These are phyloP conservation scores for Flaveria linearis DNA, from an alignment of 129 eudicot species.

Conservation along the genomic window DNA sequence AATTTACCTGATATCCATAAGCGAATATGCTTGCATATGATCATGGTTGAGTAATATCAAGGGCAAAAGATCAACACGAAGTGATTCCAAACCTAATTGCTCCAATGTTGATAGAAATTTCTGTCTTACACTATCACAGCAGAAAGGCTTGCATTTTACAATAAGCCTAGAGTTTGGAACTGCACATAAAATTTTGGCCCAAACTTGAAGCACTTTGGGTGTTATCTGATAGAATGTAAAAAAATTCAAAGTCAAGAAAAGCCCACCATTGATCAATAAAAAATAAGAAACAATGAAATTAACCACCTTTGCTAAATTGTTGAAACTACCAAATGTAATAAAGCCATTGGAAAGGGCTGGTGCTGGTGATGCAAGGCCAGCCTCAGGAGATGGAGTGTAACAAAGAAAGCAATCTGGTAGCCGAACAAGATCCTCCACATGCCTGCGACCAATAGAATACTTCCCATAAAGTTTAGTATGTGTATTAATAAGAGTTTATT, in stretches of 20 bases:
- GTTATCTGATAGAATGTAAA: constrained; percentile 63
- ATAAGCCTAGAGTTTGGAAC: constrained; percentile 94
- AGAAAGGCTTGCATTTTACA: constrained; percentile 93
- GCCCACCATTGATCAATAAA: constrained; percentile 6
- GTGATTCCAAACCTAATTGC: constrained; percentile 91
- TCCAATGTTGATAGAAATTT: constrained; percentile 82
- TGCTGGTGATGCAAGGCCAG: constrained; percentile 80
- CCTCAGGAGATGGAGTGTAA: constrained; percentile 95
- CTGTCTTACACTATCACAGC: constrained; percentile 86
- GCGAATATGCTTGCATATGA: constrained; percentile 97
- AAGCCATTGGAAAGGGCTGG: constrained; percentile 94
- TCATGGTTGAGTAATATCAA: constrained; percentile 91
- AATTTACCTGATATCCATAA: constrained; percentile 93
- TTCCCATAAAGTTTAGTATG: constrained; percentile 14
- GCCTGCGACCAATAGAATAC: constrained; percentile 52
- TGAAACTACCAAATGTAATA: constrained; percentile 92
- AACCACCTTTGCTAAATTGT: constrained; percentile 91
- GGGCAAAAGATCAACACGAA: constrained; percentile 94
- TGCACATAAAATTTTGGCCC: constrained; percentile 89
- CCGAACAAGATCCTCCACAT: constrained; percentile 85
- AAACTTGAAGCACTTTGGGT: constrained; percentile 88
- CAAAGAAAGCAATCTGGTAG: constrained; percentile 87
- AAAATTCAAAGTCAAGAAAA: constrained; percentile 21
- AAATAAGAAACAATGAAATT: background rate
- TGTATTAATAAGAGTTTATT: constrained; percentile 17